A percentile compares a stretch with the other conserved stretches of the same genome.
Evolutionary conservation across 2,329 filamentous ascomycete species (phyloP).

Genomic region (Fusarium foetens): DNA sequence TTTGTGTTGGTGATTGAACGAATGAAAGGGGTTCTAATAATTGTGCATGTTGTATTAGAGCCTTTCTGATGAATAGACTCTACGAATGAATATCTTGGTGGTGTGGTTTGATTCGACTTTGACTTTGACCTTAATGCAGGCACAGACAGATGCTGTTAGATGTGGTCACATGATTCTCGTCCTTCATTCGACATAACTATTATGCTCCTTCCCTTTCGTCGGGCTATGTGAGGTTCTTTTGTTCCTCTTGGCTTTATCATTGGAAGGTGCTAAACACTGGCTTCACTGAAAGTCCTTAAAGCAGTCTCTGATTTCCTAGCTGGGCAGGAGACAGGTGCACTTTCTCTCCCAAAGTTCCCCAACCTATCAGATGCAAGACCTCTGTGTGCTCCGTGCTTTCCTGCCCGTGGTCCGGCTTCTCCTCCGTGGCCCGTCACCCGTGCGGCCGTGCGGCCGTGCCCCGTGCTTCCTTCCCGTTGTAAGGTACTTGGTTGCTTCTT

Average conservation of each 20-base stretch:
- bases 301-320: slow-evolving; percentile 33
- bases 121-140: slow-evolving; percentile 17
- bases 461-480: slow-evolving; percentile 35
- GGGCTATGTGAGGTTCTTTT: not conserved
- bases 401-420: slow-evolving; percentile 30
- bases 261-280: slow-evolving; percentile 3
- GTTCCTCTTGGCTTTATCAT: not conserved
- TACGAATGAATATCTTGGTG: not conserved
- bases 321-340: slow-evolving; percentile 31
- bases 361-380: slow-evolving; percentile 1
- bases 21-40: slow-evolving; percentile 31
- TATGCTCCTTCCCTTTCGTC: slow-evolving; percentile 15
- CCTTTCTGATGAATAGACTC: not conserved
- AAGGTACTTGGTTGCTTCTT: slow-evolving; percentile 5
- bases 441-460: slow-evolving; percentile 25
- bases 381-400: slow-evolving; percentile 30
- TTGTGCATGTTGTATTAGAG: slow-evolving; percentile 13
- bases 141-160: slow-evolving; percentile 2
- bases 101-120: not conserved
- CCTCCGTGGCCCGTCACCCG: slow-evolving; percentile 24
- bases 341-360: slow-evolving; percentile 16
- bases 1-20: slow-evolving; percentile 26
- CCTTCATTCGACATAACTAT: not conserved
- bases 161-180: not conserved
- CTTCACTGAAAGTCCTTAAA: slow-evolving; percentile 6